phyloP scores from a whole-genome alignment of 148 eudicot genomes.

The Oxyria digyna region DNA sequence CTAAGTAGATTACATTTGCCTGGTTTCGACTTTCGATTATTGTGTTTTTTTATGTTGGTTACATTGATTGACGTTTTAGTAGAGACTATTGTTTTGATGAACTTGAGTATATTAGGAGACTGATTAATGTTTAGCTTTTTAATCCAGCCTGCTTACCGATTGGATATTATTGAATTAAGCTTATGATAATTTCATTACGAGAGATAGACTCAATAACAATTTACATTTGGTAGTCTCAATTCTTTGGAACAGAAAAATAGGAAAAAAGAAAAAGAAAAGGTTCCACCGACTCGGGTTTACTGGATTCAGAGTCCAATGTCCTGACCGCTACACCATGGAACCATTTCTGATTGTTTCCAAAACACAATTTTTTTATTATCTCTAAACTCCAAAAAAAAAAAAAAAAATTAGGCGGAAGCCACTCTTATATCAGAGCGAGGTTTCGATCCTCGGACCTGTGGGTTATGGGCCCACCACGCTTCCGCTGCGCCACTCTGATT shows the following conservation, averaged over 20 bases:
- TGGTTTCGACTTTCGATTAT: too few species aligned
- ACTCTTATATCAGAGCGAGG: slow-evolving; percentile 6
- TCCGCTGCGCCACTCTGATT: slow-evolving; percentile 9
- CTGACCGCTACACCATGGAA: slow-evolving; percentile 6
- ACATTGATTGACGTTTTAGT: neutral
- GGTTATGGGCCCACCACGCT: slow-evolving; percentile 11
- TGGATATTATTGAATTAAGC: too few species aligned
- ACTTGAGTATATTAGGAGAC: neutral
- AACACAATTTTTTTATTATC: neutral
- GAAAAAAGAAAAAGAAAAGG: neutral
- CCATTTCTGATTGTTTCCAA: fast-evolving
- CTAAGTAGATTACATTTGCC: neutral
- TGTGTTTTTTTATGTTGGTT: too few species aligned
- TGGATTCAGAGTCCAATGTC: slow-evolving; percentile 10
- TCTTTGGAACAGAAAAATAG: too few species aligned
- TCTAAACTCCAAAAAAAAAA: fast-evolving
- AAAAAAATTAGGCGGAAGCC: neutral
- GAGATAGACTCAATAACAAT: too few species aligned
- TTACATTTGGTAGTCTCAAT: too few species aligned
- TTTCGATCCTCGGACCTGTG: slow-evolving; percentile 7
- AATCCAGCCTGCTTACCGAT: too few species aligned
- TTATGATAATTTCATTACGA: too few species aligned
- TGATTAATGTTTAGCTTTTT: too few species aligned
- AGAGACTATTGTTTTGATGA: neutral
- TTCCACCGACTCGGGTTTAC: slow-evolving; percentile 9